Evolutionary conservation across 1,284 basidiomycete species (phyloP).

Genomic region (Afroboletus lepidellus): DNA sequence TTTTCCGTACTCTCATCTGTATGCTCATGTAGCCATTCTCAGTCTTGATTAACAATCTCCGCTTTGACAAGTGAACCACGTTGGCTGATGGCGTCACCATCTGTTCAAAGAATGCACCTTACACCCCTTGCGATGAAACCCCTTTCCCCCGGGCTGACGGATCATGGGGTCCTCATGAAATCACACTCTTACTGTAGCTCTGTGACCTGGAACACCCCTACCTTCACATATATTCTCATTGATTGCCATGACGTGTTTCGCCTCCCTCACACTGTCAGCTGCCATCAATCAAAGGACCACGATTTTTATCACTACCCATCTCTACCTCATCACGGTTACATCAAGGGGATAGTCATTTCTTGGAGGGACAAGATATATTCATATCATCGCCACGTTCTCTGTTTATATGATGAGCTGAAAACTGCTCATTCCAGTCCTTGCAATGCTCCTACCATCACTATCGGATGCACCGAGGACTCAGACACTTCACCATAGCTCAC

Average conservation of each 20-base stretch:
- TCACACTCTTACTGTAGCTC: not conserved
- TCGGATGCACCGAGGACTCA: conserved; percentile 1
- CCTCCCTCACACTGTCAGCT: not conserved
- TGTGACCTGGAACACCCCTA: conserved; percentile 7
- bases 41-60: not conserved
- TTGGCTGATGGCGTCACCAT: not conserved
- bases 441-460: not conserved
- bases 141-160: conserved; percentile 5
- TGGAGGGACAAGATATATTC: not conserved
- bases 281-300: not conserved
- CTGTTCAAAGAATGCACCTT: not conserved
- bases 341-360: not conserved
- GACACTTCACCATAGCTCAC: not conserved
- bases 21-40: not conserved
- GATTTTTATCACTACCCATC: conserved; percentile 7
- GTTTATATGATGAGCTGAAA: conserved; percentile 1
- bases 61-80: conserved; percentile 9
- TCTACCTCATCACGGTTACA: not conserved
- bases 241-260: not conserved
- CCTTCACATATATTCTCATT: not conserved
- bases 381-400: not conserved
- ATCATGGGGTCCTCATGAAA: conserved; percentile 11
- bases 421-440: not conserved
- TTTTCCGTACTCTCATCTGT: not conserved
- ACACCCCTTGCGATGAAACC: not conserved